These are phyloP conservation scores for Xylariaceae sp. DNA, from an alignment of 2,329 filamentous ascomycete species.

Conservation along the genomic window DNA sequence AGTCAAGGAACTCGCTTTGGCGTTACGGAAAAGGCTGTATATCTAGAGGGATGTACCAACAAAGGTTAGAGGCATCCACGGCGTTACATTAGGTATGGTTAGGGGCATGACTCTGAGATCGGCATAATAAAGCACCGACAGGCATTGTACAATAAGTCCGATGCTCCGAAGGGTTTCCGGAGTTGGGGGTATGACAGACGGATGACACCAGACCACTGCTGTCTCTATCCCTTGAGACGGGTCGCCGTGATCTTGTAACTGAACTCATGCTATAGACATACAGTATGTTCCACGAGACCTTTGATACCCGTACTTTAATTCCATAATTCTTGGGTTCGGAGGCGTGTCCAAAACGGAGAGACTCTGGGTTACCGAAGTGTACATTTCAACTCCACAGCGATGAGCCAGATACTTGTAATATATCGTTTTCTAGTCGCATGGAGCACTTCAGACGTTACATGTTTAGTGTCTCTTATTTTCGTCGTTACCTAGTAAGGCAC, in stretches of 20 bases:
- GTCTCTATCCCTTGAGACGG: conserved; percentile 16
- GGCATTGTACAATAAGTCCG: conserved; percentile 21
- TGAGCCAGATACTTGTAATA: too few species aligned
- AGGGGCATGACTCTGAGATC: conserved; percentile 5
- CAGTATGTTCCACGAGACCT: conserved; percentile 1
- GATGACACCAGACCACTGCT: too few species aligned
- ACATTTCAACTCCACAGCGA: too few species aligned
- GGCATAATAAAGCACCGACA: conserved; percentile 12
- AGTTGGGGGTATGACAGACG: too few species aligned
- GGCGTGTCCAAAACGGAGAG: too few species aligned
- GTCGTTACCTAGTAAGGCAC: too few species aligned
- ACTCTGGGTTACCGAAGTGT: too few species aligned
- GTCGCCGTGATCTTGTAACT: conserved; percentile 12
- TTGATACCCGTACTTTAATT: too few species aligned
- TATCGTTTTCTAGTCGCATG: too few species aligned
- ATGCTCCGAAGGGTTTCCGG: conserved; percentile 2
- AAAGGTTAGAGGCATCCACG: conserved; percentile 14
- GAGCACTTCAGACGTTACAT: too few species aligned
- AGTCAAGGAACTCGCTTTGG: conserved; percentile 18
- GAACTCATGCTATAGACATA: conserved; percentile 15
- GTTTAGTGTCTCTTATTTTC: too few species aligned
- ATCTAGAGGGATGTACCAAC: conserved; percentile 29
- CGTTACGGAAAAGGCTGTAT: conserved; percentile 27
- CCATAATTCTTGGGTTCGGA: too few species aligned
- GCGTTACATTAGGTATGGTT: conserved; percentile 17